These are phyloP conservation scores for Starmera dryadoides DNA, from an alignment of 805 yeast species.

Conservation along the genomic window DNA sequence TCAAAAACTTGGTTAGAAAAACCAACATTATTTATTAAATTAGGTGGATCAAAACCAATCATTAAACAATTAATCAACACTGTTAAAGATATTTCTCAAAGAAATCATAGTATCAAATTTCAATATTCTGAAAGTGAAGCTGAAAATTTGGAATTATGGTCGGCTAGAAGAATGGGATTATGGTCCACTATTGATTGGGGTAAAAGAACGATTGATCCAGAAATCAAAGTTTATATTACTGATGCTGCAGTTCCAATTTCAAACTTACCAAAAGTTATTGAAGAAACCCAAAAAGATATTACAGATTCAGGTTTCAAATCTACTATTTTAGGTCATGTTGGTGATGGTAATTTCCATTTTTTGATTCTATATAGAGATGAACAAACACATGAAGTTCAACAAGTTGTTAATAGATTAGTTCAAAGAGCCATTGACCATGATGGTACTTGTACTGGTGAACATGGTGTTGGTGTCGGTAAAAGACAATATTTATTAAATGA, in stretches of 20 bases:
- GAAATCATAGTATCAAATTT: conserved; percentile 49
- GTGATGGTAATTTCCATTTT: conserved; percentile 79
- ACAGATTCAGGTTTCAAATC: conserved; percentile 42
- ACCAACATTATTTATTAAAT: conserved; percentile 59
- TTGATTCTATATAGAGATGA: conserved; percentile 52
- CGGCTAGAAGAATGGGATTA: conserved; percentile 64
- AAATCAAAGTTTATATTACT: conserved; percentile 60
- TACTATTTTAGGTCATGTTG: conserved; percentile 73
- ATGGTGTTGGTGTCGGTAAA: conserved; percentile 80
- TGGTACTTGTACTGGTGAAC: conserved; percentile 86
- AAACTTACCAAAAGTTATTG: conserved; percentile 52
- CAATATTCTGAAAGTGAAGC: conserved; percentile 57
- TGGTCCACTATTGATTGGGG: conserved; percentile 70
- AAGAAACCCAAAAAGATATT: conserved; percentile 53
- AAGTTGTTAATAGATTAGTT: conserved; percentile 55
- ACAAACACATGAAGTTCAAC: conserved; percentile 37
- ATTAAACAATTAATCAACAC: conserved; percentile 41
- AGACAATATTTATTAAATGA: conserved; percentile 53
- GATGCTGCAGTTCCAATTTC: conserved; percentile 83
- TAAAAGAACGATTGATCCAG: conserved; percentile 30
- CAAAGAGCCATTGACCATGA: conserved; percentile 58
- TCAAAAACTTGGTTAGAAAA: conserved; percentile 45
- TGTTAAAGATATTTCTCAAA: conserved; percentile 43
- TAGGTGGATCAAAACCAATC: conserved; percentile 43
- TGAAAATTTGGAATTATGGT: conserved; percentile 63